Evolutionary conservation across 805 yeast species (phyloP), one percentile per base, ranked within the genome.

Genomic region (Grigorovia humatica): DNA sequence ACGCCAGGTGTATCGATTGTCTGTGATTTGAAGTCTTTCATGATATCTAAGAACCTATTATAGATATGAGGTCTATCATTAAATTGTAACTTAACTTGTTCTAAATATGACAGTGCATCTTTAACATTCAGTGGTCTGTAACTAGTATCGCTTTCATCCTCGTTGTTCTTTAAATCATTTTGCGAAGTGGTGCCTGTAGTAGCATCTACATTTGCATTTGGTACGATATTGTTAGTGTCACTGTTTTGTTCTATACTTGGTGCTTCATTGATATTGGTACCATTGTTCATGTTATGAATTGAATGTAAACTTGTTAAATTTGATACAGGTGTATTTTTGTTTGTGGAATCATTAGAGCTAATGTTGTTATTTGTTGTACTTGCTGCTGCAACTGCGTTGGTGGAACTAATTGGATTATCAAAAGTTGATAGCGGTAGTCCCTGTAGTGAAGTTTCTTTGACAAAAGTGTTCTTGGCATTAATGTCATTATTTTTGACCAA

Each of bases 1-100:
- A 93, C 99, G 40, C 98, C 99, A 0, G 98, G 99, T 0, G 99
- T 93, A 67, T 93, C 98, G 61, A 93, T 90, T 55, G 81, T 81
- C 72, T 91, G 97, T 50, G 95, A 84, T 73, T 95, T 95, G 74
- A 93, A 95, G 66, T 95, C 99, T 73, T 95, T 95, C 99, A 93
- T 93, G 57, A 93, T 91, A 66, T 93, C 99, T 63, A 93, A 76
- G 63, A 95, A 93, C 68, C 87, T 89, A 69, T 93, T 93, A 74
- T 93, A 93, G 44, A 93, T 96, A 61, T 90, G 97, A 0, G 98
- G 95, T 70, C 91, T 95, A 57, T 82, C 79, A 67, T 80, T 85
- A 70, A 93, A 93, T 67, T 90, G 97, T 48, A 84, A 78, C 69
- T 93, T 93, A 49, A 93, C 99, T 70, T 90, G 96, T 66, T 95